Evolutionary conservation across 768 basidiomycete genomes (phyloP), one percentile per base, ranked within the genome.

Genomic region (Suillus discolor): DNA sequence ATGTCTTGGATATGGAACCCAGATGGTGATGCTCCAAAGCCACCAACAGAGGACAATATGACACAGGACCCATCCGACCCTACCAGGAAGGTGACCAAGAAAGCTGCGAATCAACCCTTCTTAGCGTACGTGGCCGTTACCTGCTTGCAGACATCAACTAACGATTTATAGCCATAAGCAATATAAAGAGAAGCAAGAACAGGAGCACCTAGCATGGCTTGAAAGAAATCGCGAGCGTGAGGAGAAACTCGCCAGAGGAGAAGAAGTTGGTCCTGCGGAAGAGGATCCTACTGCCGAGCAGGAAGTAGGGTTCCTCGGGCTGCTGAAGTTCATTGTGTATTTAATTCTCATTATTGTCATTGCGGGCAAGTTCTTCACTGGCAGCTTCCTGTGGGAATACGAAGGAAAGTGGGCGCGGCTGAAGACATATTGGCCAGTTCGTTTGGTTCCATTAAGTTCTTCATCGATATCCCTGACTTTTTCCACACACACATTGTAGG

Each of bases 301-400:
- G 66, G 90, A 91, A 77, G 83, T 94, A 54, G 89, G 88, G 59
- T 67, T 87, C 45, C 72, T 85, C 39, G 89, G 86, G 28, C 73
- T 94, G 57, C 76, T 94, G 73, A 93, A 91, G 75, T 89, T 93
- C 74, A 68, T 92, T 44, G 65, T 91, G 59, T 85, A 86, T 68
- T 61, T 85, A 3, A 62, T 88, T 25, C 69, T 92, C 61, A 77
- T 88, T 67, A 66, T 84, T 45, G 72, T 86, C 1, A 79, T 93
- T 38, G 84, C 89, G 42, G 90, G 94, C 62, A 91, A 91, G 73
- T 94, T 96, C 77, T 80, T 96, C 73, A 93, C 93, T 0, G 92
- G 90, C n/a, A 93, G 89, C 73, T 93, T 87, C 74, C 78, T 87
- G 25, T 97, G 94, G 94, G 93, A 95, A 68, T 87, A 89, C 71